Base-by-base conservation (phyloP, 495 filamentous ascomycete genomes). In the Penicillium canescens region DNA sequence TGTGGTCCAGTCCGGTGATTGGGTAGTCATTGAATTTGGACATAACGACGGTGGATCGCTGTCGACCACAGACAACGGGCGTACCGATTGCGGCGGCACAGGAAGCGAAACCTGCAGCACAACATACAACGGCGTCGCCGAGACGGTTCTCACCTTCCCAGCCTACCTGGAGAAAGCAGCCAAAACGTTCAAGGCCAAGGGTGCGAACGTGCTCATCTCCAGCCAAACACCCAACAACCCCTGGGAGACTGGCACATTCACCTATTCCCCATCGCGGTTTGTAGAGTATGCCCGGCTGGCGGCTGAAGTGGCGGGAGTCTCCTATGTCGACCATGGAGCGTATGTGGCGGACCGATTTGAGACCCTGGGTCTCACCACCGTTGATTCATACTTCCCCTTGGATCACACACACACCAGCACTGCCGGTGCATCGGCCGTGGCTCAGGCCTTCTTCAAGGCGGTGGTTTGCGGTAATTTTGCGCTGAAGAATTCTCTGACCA, bases 341-440 rank as follows among this genome's bases (percentile, higher is more conserved):
- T 84, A 83, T 46, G 75, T 78, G 16, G 79, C 77, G 1, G 71
- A 74, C 40, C 75, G 76, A 41, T 88, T 74, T 57, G 53, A 78
- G 55, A 59, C 68, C 40, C 49, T 86, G 56, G 76, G 77, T 4
- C 55, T 46, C 33, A 71, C 76, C 6, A 77, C 68, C 14, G 69
- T 73, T 1, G 73, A 76, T 58, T 68, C 73, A 1, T 80, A 80
- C 55, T 89, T 74, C 61, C 83, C 84, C 0, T 71, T 69, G 24
- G 86, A 88, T 58, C 82, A 88, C 63, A 87, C 84, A 6, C 86
- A 88, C 66, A 87, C 86, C 3, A 84, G 76, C 56, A 67, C 81
- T 0, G 70, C 59, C 34, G 86, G 86, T 0, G 84, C 85, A 3
- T 70, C 81, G 54, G 70, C 81, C 5, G 81, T 85, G 12, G 78